Evolutionary conservation across 176 grass and related monocot species (phyloP), one percentile per base, ranked within the genome.

Genomic region (Oryza punctata): DNA sequence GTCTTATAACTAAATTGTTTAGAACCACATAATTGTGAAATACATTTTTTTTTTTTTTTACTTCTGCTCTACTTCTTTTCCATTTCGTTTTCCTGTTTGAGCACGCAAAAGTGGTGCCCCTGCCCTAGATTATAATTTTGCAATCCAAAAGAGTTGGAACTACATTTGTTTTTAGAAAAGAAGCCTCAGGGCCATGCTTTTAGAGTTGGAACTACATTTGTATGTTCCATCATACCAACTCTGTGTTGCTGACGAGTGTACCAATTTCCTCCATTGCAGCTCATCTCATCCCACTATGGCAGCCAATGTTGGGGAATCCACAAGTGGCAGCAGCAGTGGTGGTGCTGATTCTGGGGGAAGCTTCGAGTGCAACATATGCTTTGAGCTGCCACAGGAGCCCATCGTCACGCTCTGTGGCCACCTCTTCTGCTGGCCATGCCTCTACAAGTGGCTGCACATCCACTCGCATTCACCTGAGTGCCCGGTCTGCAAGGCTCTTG

Each of bases 301-400:
- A 4, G 77, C 86, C 24, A 88, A 88, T 26, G 87, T 88, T 28
- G 82, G 88, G 64, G 92, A 94, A 32, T 94, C 88, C 3, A 84
- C 83, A 4, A 91, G 85, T 15, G 63, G 70, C 5, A 79, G 82
- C 45, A 65, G 83, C 70, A 84, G 80, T 12, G 85, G 68, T 1
- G 84, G 70, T 11, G 57, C 8, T 0, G 85, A 78, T 61, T 78
- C 85, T 5, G 67, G 82, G 0, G 91, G 85, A 4, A 91, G 89
- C 66, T 97, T 97, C 0, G 87, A 93, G 84, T 94, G 94, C 85
- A 97, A 97, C 87, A 97, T 97, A 79, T 97, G 92, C 83, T 97
- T 97, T 19, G 94, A 97, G 89, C 81, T 92, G 32, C 90, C 94
- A 2, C 94, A 92, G 77, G 94, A 97, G 46, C 95, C 95, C 0